Evolutionary conservation across 2,329 filamentous ascomycete genomes (phyloP).

Genomic region (Exserohilum rostratum): DNA sequence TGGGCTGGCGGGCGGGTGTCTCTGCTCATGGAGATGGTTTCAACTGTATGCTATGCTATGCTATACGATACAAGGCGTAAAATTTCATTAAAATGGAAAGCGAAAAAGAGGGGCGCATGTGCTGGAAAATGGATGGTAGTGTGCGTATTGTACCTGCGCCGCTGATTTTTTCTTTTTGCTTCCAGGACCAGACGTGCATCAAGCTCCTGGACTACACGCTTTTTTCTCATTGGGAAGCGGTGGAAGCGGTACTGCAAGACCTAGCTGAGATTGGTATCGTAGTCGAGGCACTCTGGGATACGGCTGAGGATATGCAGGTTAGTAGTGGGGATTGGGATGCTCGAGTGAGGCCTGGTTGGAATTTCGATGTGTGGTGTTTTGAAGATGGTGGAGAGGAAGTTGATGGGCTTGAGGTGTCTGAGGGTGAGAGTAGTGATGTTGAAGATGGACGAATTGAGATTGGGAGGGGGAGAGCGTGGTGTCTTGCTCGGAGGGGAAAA

Average conservation of each 20-base stretch:
- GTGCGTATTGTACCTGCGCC: too few relatives aligned
- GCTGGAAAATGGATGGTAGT: too few relatives aligned
- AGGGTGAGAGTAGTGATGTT: too few relatives aligned
- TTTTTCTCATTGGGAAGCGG: conserved; percentile 6
- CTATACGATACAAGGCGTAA: too few relatives aligned
- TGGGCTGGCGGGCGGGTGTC: too few relatives aligned
- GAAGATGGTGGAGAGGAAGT: not conserved
- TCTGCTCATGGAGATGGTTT: too few relatives aligned
- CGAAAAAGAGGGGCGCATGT: too few relatives aligned
- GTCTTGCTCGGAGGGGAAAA: not conserved
- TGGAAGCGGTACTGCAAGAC: conserved; percentile 81
- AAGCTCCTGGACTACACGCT: conserved; percentile 16
- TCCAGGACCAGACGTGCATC: conserved; percentile 3
- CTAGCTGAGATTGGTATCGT: conserved; percentile 90
- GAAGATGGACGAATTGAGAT: too few relatives aligned
- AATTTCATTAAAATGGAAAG: too few relatives aligned
- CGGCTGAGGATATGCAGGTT: conserved; percentile 84
- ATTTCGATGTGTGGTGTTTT: conserved; percentile 10
- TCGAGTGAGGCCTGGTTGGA: conserved; percentile 18
- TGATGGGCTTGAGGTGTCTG: not conserved
- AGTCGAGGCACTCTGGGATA: conserved; percentile 71
- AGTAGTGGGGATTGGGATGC: conserved; percentile 69
- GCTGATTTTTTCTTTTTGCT: not conserved
- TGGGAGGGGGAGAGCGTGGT: too few relatives aligned
- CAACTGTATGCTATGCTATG: too few relatives aligned